A percentile compares a stretch with the other conserved stretches of the same genome.
Conservation (phyloP, 352 stramenopile genomes). For the Globisporangium viniferum region DNA sequence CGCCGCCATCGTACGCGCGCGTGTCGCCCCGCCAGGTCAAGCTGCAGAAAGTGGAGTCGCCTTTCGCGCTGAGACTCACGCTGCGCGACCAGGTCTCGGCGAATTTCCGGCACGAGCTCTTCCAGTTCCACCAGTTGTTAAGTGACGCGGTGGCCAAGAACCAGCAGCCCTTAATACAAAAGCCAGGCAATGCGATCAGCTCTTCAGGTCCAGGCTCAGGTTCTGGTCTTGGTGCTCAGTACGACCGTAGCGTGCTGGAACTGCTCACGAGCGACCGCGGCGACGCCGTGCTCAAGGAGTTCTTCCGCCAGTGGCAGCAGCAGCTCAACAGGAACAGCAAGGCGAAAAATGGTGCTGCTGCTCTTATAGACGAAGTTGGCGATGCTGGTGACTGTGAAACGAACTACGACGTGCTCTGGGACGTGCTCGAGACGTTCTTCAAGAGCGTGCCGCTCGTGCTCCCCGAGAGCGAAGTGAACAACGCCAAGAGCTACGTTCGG, state of each 20-base stretch:
- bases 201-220: not conserved
- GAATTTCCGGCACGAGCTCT: constrained; percentile 59
- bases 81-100: constrained; percentile 34
- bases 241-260: constrained; percentile 40
- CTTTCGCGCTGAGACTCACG: constrained; percentile 9
- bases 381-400: not conserved
- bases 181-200: not conserved
- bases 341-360: not conserved
- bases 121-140: constrained; percentile 69
- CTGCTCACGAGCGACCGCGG: constrained; percentile 68
- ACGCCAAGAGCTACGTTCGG: constrained; percentile 49
- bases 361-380: constrained; percentile 2
- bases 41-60: constrained; percentile 24
- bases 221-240: not conserved
- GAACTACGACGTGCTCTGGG: constrained; percentile 40
- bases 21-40: constrained; percentile 31
- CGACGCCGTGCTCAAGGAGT: constrained; percentile 54
- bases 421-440: constrained; percentile 71
- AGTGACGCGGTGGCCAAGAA: constrained; percentile 30
- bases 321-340: not conserved
- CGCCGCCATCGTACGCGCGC: constrained; percentile 7
- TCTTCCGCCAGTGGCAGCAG: constrained; percentile 54
- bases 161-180: constrained; percentile 8
- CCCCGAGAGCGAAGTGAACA: constrained; percentile 32
- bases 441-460: constrained; percentile 51